Evolutionary conservation across 2,329 filamentous ascomycete genomes (phyloP).

Genomic region (Sphaerulina musiva): DNA sequence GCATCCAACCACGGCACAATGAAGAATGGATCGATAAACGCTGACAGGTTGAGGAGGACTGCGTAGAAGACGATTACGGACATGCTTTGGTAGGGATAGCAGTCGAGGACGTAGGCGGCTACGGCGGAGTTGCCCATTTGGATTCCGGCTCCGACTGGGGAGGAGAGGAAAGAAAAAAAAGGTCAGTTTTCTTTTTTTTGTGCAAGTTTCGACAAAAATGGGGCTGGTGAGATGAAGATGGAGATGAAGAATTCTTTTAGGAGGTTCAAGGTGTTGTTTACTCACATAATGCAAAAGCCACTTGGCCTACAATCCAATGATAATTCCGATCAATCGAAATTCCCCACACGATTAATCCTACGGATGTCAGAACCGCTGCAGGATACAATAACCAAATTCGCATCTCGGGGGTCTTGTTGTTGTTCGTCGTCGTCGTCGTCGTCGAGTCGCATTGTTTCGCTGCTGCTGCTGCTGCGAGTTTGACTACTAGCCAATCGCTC

Average conservation of each 20-base stretch:
- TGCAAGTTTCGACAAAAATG: not conserved
- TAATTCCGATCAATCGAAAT: slow-evolving; percentile 17
- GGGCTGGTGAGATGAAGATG: too few relatives aligned
- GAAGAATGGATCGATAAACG: slow-evolving; percentile 19
- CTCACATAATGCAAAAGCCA: slow-evolving; percentile 18
- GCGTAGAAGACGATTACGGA: slow-evolving; percentile 20
- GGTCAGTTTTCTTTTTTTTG: slow-evolving; percentile 5
- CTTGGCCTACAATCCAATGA: slow-evolving; percentile 20
- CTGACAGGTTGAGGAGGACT: slow-evolving; percentile 17
- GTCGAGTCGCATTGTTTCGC: not conserved
- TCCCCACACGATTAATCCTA: slow-evolving; percentile 17
- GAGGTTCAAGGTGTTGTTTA: not conserved
- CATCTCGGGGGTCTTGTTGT: slow-evolving; percentile 15
- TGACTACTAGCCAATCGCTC: slow-evolving; percentile 20
- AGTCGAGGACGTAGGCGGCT: slow-evolving; percentile 17
- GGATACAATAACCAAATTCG: slow-evolving; percentile 18
- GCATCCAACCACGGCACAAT: slow-evolving; percentile 17
- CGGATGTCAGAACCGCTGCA: slow-evolving; percentile 11
- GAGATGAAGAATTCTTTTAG: too few relatives aligned
- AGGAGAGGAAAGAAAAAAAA: not conserved
- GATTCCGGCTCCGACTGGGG: slow-evolving; percentile 16
- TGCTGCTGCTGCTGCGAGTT: slow-evolving; percentile 7
- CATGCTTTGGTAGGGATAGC: slow-evolving; percentile 19
- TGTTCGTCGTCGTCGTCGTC: too few relatives aligned
- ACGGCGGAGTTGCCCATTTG: slow-evolving; percentile 20